Conservation (phyloP, 345 rosid species). For the Dovyalis caffra region DNA sequence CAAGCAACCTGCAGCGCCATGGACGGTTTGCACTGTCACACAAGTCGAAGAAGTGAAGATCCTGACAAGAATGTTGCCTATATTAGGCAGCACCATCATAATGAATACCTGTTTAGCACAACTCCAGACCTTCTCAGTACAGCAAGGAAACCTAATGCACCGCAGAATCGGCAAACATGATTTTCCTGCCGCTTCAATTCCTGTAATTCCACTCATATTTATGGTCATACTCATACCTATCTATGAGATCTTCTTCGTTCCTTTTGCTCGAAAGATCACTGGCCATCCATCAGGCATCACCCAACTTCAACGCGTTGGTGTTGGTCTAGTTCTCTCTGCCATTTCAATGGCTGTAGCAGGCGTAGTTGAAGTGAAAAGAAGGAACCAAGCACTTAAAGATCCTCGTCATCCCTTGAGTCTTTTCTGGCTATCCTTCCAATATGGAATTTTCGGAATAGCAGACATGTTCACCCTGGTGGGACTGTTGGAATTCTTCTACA, state of each 20-base stretch:
- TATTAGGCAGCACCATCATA: slow-evolving; percentile 25
- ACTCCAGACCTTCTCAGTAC: slow-evolving; percentile 24
- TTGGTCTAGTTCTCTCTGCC: slow-evolving; percentile 24
- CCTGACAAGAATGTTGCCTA: slow-evolving; percentile 47
- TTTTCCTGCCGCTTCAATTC: slow-evolving; percentile 21
- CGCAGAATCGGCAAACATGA: background rate
- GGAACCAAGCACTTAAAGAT: slow-evolving; percentile 1
- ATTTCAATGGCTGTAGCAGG: slow-evolving; percentile 31
- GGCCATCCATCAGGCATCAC: slow-evolving; percentile 28
- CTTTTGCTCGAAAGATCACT: slow-evolving; percentile 21
- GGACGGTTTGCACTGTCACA: slow-evolving; percentile 45
- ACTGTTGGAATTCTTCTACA: slow-evolving; percentile 34
- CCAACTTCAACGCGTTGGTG: slow-evolving; percentile 27
- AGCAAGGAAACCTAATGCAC: slow-evolving; percentile 22
- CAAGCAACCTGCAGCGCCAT: slow-evolving; percentile 3
- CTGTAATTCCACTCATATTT: slow-evolving; percentile 14
- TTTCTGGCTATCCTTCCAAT: slow-evolving; percentile 30
- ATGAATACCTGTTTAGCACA: slow-evolving; percentile 30
- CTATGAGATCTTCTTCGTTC: slow-evolving; percentile 25
- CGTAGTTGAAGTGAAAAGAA: slow-evolving; percentile 18
- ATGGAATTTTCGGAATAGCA: slow-evolving; percentile 31
- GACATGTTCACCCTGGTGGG: slow-evolving; percentile 39
- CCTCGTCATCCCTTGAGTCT: background rate
- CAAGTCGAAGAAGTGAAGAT: slow-evolving; percentile 57
- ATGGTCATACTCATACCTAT: slow-evolving; percentile 22